Percentiles rank a stretch among this genome's conserved stretches.
Evolutionary conservation across 225 moss, liverwort and hornwort species (phyloP).

Genomic region (Pleurozium schreberi): DNA sequence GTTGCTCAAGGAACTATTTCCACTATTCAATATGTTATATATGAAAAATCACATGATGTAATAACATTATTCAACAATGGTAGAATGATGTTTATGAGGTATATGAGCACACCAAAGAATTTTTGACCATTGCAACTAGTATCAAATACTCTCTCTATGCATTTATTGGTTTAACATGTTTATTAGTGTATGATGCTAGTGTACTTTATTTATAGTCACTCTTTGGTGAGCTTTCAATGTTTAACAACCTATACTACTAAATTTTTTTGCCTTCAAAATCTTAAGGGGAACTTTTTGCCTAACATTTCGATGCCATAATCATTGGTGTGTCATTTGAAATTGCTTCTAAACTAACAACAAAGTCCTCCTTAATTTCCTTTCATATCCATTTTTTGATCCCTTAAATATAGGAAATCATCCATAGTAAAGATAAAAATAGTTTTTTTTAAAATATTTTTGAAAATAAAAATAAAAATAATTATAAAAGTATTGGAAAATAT

Average conservation of each 20-base stretch:
- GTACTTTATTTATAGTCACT: background rate
- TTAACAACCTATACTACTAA: background rate
- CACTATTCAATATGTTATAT: background rate
- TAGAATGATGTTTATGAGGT: background rate
- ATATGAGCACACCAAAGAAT: background rate
- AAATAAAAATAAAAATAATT: too few relatives aligned
- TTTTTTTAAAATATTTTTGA: too few relatives aligned
- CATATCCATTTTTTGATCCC: background rate
- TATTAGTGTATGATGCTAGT: background rate
- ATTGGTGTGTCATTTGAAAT: background rate
- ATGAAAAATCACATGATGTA: background rate
- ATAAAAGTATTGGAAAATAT: too few relatives aligned
- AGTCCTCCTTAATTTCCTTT: background rate
- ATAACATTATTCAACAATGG: background rate
- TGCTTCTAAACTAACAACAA: background rate
- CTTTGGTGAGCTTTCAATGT: background rate
- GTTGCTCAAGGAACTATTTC: background rate
- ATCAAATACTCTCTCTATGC: too few relatives aligned
- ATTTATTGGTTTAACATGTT: background rate
- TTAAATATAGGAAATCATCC: background rate
- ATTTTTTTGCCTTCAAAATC: background rate
- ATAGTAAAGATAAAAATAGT: too few relatives aligned
- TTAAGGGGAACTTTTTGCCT: background rate
- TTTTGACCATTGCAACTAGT: background rate
- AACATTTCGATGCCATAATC: background rate